A percentile compares a stretch with the other conserved stretches of the same genome.
Evolutionary conservation across 371 early-diverging fungal species (phyloP).

Genomic region (Massospora cicadina): DNA sequence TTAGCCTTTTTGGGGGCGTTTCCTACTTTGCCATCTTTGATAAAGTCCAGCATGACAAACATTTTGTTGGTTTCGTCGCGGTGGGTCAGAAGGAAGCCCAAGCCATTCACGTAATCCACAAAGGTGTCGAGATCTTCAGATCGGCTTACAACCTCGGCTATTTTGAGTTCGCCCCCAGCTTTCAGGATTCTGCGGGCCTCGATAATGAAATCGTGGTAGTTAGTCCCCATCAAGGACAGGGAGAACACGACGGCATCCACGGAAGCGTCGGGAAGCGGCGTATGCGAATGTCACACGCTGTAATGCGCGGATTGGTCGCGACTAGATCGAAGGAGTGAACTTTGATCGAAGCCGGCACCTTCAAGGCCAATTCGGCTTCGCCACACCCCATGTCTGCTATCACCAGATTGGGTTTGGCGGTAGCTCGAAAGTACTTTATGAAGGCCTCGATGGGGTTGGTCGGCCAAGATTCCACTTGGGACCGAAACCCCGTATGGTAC

Average conservation of each 20-base stretch:
- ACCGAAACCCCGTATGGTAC: slow-evolving; percentile 93
- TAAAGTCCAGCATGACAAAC: slow-evolving; percentile 80
- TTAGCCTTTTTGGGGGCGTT: slow-evolving; percentile 15
- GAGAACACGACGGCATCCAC: slow-evolving; percentile 91
- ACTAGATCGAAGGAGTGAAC: slow-evolving; percentile 92
- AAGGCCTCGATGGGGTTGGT: slow-evolving; percentile 87
- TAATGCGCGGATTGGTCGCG: slow-evolving; percentile 63
- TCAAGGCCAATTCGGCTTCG: slow-evolving; percentile 75
- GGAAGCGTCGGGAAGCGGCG: slow-evolving; percentile 48
- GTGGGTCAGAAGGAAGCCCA: slow-evolving; percentile 49
- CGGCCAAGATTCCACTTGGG: slow-evolving; percentile 93
- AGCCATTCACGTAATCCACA: slow-evolving; percentile 38
- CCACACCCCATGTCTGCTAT: slow-evolving; percentile 99
- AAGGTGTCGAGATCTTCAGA: slow-evolving; percentile 67
- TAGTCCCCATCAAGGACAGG: slow-evolving; percentile 93
- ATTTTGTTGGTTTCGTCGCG: slow-evolving; percentile 63
- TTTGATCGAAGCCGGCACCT: slow-evolving; percentile 30
- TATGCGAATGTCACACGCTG: slow-evolving; percentile 85
- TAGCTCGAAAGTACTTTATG: slow-evolving; percentile 39
- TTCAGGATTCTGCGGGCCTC: slow-evolving; percentile 88
- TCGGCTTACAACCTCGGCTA: slow-evolving; percentile 86
- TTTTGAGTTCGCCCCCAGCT: slow-evolving; percentile 69
- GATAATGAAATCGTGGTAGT: slow-evolving; percentile 74
- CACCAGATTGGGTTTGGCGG: slow-evolving; percentile 25
- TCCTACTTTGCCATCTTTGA: slow-evolving; percentile 15